Evolutionary conservation across 345 rosid species (phyloP).

Genomic region (Eucalyptus globulus): DNA sequence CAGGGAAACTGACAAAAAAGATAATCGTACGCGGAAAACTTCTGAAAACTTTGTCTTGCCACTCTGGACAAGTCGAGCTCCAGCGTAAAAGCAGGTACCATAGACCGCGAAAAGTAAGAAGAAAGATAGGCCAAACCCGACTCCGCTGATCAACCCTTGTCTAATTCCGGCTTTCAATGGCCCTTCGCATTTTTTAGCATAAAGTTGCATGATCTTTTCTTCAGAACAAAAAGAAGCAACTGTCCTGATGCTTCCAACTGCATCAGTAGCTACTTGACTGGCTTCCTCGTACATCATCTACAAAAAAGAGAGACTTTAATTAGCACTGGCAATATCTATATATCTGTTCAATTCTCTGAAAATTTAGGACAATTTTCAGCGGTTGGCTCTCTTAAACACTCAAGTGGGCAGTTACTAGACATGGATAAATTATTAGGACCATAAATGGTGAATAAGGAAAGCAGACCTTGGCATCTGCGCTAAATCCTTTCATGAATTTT

Average conservation of each 20-base stretch:
- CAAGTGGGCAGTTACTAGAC: background rate
- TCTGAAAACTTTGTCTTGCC: slow-evolving; percentile 46
- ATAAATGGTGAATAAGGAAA: background rate
- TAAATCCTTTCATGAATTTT: slow-evolving; percentile 71
- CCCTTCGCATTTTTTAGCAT: slow-evolving; percentile 66
- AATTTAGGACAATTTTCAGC: background rate
- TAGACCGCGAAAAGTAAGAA: slow-evolving; percentile 43
- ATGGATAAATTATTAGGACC: background rate
- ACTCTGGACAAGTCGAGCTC: slow-evolving; percentile 47
- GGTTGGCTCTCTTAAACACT: background rate
- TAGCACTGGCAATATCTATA: background rate
- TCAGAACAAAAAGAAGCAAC: slow-evolving; percentile 88
- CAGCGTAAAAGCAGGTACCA: slow-evolving; percentile 63
- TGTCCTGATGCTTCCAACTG: slow-evolving; percentile 85
- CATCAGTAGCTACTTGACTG: slow-evolving; percentile 88
- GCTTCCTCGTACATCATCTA: slow-evolving; percentile 89
- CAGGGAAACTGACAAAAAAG: background rate
- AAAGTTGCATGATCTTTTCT: slow-evolving; percentile 71
- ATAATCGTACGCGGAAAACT: slow-evolving; percentile 42
- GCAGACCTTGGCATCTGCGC: slow-evolving; percentile 68
- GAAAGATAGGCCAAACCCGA: slow-evolving; percentile 59
- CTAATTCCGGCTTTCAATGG: slow-evolving; percentile 61
- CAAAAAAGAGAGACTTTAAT: background rate
- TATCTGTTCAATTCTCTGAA: background rate
- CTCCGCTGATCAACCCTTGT: slow-evolving; percentile 61